Evolutionary conservation across 495 filamentous ascomycete genomes (phyloP).

Genomic region (Acidiella bohemica): DNA sequence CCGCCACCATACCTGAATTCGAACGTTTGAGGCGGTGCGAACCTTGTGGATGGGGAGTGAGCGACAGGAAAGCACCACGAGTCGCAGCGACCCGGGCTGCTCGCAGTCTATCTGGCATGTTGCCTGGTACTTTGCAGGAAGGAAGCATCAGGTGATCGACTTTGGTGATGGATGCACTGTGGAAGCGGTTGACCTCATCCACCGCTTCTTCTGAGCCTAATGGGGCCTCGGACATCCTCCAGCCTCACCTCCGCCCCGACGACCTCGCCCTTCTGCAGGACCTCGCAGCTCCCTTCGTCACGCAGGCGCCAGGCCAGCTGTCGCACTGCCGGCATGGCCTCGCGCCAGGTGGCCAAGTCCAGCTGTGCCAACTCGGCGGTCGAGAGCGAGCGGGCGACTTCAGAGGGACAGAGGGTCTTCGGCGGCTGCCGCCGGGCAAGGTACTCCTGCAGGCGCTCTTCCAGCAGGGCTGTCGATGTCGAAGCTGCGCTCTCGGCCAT

Average conservation of each 20-base stretch:
- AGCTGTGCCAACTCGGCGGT: conserved; percentile 23
- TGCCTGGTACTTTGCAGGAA: too few species aligned
- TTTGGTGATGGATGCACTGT: too few species aligned
- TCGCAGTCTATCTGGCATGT: too few species aligned
- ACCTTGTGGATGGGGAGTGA: too few species aligned
- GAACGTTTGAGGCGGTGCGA: too few species aligned
- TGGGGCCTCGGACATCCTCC: conserved; percentile 30
- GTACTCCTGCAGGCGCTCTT: conserved; percentile 11
- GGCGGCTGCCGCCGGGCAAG: conserved; percentile 23
- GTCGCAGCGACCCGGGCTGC: too few species aligned
- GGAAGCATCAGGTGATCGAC: too few species aligned
- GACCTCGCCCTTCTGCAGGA: conserved; percentile 35
- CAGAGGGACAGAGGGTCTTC: conserved; percentile 40
- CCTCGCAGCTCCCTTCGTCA: conserved; percentile 30
- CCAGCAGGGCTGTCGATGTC: conserved; percentile 1
- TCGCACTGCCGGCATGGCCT: conserved; percentile 33
- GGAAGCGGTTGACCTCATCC: too few species aligned
- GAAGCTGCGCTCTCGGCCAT: too few species aligned
- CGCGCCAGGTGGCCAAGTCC: conserved; percentile 29
- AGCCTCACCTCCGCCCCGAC: conserved; percentile 20
- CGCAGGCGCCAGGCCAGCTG: conserved; percentile 28
- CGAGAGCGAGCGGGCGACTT: conserved; percentile 33
- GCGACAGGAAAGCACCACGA: too few species aligned
- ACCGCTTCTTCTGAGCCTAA: conserved; percentile 25
- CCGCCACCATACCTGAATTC: too few species aligned